A percentile compares a stretch with the other conserved stretches of the same genome.
phyloP scores from a whole-genome alignment of 805 yeast genomes.

The Barnettozyma sp. region DNA sequence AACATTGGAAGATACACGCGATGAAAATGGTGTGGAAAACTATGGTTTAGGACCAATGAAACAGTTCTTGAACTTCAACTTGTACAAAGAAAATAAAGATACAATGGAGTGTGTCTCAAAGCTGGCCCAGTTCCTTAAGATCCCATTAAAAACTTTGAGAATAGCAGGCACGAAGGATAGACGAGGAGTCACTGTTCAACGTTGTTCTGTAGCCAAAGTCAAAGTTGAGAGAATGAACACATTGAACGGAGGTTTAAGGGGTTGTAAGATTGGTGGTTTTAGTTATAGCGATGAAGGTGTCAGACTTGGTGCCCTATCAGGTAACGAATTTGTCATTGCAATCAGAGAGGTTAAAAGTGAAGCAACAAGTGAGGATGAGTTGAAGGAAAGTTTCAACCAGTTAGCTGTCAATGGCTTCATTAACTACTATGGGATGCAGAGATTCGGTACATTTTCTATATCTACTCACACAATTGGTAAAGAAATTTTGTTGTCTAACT shows the following conservation, averaged over 20 bases:
- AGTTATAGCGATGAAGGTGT: conserved; percentile 55
- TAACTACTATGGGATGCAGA: conserved; percentile 96
- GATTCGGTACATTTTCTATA: conserved; percentile 92
- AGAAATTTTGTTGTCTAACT: conserved; percentile 59
- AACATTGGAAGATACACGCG: conserved; percentile 30
- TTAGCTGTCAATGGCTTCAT: conserved; percentile 70
- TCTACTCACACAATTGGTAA: conserved; percentile 87
- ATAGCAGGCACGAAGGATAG: conserved; percentile 97
- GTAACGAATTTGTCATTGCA: conserved; percentile 84
- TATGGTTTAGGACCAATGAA: conserved; percentile 71
- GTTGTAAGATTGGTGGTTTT: conserved; percentile 77
- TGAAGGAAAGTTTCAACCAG: conserved; percentile 48
- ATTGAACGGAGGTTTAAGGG: conserved; percentile 65
- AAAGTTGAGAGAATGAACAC: conserved; percentile 69
- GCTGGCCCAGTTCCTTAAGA: conserved; percentile 62
- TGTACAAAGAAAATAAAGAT: conserved; percentile 93
- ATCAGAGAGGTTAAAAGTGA: conserved; percentile 54
- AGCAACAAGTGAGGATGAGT: conserved; percentile 33
- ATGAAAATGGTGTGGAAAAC: conserved; percentile 47
- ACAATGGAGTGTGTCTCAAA: conserved; percentile 91
- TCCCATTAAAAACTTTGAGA: conserved; percentile 63
- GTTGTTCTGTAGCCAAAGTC: conserved; percentile 59
- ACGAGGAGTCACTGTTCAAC: conserved; percentile 91
- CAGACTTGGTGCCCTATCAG: conserved; percentile 74
- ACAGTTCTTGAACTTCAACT: conserved; percentile 63